A percentile compares a stretch with the other conserved stretches of the same genome.
phyloP scores from a whole-genome alignment of 306 rosid genomes.

The Fagus sylvatica region DNA sequence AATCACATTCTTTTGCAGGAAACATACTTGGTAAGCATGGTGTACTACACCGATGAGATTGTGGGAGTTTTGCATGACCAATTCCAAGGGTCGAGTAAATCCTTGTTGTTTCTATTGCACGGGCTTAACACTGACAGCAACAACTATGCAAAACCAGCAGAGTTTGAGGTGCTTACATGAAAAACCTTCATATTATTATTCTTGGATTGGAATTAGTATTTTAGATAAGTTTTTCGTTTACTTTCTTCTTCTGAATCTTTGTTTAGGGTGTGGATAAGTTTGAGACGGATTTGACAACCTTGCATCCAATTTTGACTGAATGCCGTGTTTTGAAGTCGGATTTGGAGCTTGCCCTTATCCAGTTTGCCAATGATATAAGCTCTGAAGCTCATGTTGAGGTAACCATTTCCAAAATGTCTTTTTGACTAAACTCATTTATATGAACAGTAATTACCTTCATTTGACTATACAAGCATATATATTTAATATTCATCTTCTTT shows the following conservation, averaged over 20 bases:
- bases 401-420: conserved; percentile 17
- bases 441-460: neutral
- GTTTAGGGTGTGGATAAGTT: conserved; percentile 66
- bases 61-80: conserved; percentile 47
- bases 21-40: conserved; percentile 57
- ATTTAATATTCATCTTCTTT: neutral
- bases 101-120: conserved; percentile 71
- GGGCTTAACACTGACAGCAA: conserved; percentile 85
- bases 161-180: conserved; percentile 66
- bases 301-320: conserved; percentile 89
- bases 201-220: neutral
- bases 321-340: conserved; percentile 87
- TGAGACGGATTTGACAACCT: conserved; percentile 59
- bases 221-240: neutral
- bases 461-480: neutral
- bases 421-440: neutral
- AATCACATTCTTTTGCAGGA: conserved; percentile 54
- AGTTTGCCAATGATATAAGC: conserved; percentile 89
- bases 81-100: conserved; percentile 52
- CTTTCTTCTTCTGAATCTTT: conserved; percentile 14
- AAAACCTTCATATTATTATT: conserved; percentile 4
- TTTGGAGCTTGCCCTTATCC: conserved; percentile 79
- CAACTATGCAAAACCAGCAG: conserved; percentile 62
- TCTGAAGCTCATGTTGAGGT: conserved; percentile 95
- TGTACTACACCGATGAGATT: conserved; percentile 53